Evolutionary conservation across 306 rosid genomes (phyloP).

Genomic region (Malus orientalis): DNA sequence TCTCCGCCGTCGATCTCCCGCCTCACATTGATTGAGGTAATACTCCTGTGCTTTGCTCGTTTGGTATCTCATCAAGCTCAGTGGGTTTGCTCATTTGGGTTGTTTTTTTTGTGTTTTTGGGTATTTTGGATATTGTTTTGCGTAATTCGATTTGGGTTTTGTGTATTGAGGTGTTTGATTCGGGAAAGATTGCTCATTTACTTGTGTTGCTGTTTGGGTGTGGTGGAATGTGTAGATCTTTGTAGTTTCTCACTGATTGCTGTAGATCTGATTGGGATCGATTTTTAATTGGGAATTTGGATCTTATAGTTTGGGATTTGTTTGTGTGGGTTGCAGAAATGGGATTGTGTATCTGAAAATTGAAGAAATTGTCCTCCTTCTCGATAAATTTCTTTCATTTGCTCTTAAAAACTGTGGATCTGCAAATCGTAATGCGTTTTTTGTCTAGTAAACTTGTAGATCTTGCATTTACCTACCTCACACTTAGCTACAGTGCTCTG

Average conservation of each 20-base stretch:
- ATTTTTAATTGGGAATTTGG: conserved; percentile 1
- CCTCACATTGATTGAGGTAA: conserved; percentile 26
- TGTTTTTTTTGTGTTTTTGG: neutral
- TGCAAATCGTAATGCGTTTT: neutral
- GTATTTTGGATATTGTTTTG: neutral
- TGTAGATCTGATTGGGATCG: conserved; percentile 28
- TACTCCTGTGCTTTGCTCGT: conserved; percentile 5
- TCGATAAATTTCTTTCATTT: conserved; percentile 6
- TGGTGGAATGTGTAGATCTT: conserved; percentile 22
- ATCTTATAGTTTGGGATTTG: conserved; percentile 6
- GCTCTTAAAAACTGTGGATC: conserved; percentile 20
- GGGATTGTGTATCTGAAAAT: neutral
- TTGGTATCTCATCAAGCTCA: neutral
- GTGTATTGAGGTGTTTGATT: neutral
- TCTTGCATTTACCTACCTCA: neutral
- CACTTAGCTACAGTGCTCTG: neutral
- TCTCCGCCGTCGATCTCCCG: neutral
- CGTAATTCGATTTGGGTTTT: neutral
- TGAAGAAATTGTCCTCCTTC: neutral
- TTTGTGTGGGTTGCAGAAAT: neutral
- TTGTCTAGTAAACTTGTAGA: neutral
- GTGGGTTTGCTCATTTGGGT: neutral
- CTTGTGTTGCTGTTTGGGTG: neutral
- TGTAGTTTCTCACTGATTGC: conserved; percentile 9
- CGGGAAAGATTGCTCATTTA: neutral